Evolutionary conservation across 352 stramenopile genomes (phyloP).

Genomic region (Phytopythium mirpurense): DNA sequence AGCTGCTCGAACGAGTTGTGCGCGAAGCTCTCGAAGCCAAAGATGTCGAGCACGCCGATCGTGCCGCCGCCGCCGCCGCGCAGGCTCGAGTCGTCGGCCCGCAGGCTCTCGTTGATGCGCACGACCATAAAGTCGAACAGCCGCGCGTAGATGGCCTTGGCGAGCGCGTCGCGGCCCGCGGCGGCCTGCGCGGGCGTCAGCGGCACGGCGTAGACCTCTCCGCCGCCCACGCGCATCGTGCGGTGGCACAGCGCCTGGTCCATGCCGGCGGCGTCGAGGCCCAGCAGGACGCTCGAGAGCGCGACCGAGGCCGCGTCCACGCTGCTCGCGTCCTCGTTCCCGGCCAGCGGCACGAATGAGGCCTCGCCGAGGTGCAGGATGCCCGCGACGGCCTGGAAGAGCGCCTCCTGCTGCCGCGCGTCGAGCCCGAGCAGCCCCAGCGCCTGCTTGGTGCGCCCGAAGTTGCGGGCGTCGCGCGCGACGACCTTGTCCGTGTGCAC

Average conservation of each 20-base stretch:
- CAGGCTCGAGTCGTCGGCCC: conserved; percentile 9
- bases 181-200: conserved; percentile 59
- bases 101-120: conserved; percentile 78
- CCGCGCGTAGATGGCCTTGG: conserved; percentile 93
- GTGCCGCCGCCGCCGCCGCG: conserved; percentile 6
- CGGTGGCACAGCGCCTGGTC: conserved; percentile 49
- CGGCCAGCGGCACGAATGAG: conserved; percentile 32
- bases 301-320: conserved; percentile 26
- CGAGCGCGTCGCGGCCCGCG: conserved; percentile 89
- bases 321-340: conserved; percentile 60
- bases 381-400: conserved; percentile 67
- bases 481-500: conserved; percentile 12
- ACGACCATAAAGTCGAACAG: conserved; percentile 96
- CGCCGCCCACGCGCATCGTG: conserved; percentile 61
- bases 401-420: conserved; percentile 38
- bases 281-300: conserved; percentile 43
- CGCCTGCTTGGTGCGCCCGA: conserved; percentile 58
- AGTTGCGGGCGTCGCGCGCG: conserved; percentile 37
- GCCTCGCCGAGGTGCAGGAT: conserved; percentile 82
- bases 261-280: conserved; percentile 44
- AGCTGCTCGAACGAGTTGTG: conserved; percentile 93
- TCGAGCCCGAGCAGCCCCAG: conserved; percentile 54
- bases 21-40: conserved; percentile 86
- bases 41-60: conserved; percentile 90
- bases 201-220: conserved; percentile 59